These are phyloP conservation scores for Aspergillus awamori DNA, from an alignment of 2,329 filamentous ascomycete species.

Conservation along the genomic window DNA sequence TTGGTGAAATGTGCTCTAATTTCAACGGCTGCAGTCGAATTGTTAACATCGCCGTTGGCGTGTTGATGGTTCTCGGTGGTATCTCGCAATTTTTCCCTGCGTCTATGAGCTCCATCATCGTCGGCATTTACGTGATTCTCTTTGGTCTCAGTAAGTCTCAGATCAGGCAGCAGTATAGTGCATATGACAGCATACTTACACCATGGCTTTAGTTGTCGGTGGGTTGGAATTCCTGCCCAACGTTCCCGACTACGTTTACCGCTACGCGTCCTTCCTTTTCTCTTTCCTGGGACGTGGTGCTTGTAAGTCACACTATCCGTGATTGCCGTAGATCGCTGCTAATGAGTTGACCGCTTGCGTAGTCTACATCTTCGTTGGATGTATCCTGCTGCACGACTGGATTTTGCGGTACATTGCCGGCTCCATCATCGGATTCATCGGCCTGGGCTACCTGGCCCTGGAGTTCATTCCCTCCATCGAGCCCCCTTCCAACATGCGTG, in stretches of 20 bases:
- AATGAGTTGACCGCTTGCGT: conserved; percentile 7
- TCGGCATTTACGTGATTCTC: conserved; percentile 84
- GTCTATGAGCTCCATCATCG: conserved; percentile 65
- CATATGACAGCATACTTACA: conserved; percentile 23
- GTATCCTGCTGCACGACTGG: conserved; percentile 72
- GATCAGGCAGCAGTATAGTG: not conserved
- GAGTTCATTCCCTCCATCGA: conserved; percentile 80
- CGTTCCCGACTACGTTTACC: conserved; percentile 86
- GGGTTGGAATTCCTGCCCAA: conserved; percentile 79
- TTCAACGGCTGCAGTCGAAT: conserved; percentile 68
- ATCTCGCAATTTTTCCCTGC: conserved; percentile 52
- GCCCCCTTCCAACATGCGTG: conserved; percentile 79
- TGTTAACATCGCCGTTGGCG: conserved; percentile 86
- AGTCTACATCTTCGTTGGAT: conserved; percentile 98
- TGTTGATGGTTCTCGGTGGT: conserved; percentile 85
- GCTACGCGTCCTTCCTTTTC: conserved; percentile 97
- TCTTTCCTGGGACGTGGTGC: conserved; percentile 93
- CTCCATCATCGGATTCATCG: conserved; percentile 73
- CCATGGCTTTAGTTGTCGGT: conserved; percentile 59
- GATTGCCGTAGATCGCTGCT: not conserved
- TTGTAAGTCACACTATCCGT: conserved; percentile 65
- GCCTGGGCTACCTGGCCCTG: conserved; percentile 74
- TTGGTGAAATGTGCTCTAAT: not conserved
- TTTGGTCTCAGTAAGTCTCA: conserved; percentile 75
- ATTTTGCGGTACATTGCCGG: conserved; percentile 75